Percentiles rank a stretch among this genome's conserved stretches.
Evolutionary conservation across 2,329 filamentous ascomycete species (phyloP).

Genomic region (Elsinoe batatas): DNA sequence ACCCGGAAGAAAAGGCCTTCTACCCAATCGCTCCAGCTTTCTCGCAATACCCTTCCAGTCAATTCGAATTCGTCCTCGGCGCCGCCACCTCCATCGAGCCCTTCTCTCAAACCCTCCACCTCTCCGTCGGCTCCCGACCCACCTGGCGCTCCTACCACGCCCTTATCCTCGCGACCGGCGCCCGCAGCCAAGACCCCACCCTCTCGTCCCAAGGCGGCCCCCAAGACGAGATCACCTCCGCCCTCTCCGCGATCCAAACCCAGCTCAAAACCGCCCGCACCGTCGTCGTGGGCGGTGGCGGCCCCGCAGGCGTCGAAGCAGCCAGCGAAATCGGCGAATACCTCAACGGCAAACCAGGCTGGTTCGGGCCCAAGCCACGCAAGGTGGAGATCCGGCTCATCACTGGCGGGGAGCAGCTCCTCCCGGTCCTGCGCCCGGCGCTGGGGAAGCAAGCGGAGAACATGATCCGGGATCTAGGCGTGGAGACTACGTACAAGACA

Average conservation of each 20-base stretch:
- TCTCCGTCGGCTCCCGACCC: constrained; percentile 28
- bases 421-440: constrained; percentile 32
- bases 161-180: constrained; percentile 48
- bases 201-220: constrained; percentile 35
- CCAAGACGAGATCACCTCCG: constrained; percentile 23
- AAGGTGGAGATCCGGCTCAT: constrained; percentile 37
- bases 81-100: constrained; percentile 39
- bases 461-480: constrained; percentile 38
- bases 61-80: constrained; percentile 44
- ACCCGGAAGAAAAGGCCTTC: constrained; percentile 40
- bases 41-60: constrained; percentile 37
- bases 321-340: constrained; percentile 29
- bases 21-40: constrained; percentile 42
- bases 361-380: constrained; percentile 28
- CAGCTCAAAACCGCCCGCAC: constrained; percentile 28
- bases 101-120: constrained; percentile 34
- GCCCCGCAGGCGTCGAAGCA: constrained; percentile 30
- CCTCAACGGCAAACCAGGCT: constrained; percentile 31
- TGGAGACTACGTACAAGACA: constrained; percentile 27
- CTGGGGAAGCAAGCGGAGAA: constrained; percentile 35
- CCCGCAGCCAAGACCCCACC: constrained; percentile 35
- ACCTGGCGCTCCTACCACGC: constrained; percentile 39
- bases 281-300: constrained; percentile 29
- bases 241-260: constrained; percentile 25
- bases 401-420: constrained; percentile 31